phyloP scores from a whole-genome alignment of 768 basidiomycete genomes.

The Trametes cingulata region DNA sequence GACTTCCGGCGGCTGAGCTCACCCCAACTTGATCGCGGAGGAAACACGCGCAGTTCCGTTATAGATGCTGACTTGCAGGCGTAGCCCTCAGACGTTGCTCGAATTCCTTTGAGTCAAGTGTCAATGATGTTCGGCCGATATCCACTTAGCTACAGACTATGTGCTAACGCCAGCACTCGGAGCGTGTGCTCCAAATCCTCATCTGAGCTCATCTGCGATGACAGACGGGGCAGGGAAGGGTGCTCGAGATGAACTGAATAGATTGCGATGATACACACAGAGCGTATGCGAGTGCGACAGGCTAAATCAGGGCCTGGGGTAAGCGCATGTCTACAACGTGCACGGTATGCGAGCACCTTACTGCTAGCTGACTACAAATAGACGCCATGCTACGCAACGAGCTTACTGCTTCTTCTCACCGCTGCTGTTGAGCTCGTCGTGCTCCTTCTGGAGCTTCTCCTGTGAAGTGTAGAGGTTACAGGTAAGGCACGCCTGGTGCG shows the following conservation, averaged over 20 bases:
- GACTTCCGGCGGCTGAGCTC: no score
- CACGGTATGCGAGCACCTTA: not conserved
- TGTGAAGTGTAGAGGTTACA: conserved; percentile 11
- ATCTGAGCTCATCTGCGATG: no score
- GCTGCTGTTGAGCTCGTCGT: conserved; percentile 19
- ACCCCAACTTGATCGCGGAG: not conserved
- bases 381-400: not conserved
- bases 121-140: no score
- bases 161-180: no score
- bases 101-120: no score
- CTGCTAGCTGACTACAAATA: not conserved
- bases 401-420: conserved; percentile 10
- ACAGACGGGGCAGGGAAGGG: no score
- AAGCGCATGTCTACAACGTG: not conserved
- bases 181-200: no score
- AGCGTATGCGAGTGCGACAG: conserved; percentile 1
- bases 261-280: not conserved
- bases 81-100: no score
- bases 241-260: no score
- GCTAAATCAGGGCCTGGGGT: not conserved
- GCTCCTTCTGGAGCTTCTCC: conserved; percentile 36
- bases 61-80: not conserved
- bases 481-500: not conserved
- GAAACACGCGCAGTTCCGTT: not conserved
- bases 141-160: no score